phyloP scores from a whole-genome alignment of 73 alveolate species.

The Paramecium primaurelia region DNA sequence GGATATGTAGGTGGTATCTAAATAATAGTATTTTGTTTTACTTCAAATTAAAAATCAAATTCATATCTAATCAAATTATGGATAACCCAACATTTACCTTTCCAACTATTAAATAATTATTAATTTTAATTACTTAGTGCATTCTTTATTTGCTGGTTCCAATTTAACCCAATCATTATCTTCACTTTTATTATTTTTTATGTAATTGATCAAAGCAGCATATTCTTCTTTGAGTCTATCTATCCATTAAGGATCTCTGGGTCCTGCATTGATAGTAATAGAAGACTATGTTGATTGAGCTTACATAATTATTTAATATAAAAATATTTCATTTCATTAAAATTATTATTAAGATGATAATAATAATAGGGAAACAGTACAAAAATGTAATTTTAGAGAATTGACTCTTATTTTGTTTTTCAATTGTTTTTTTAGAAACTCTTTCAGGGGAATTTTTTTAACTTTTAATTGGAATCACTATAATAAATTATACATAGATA shows the following conservation, averaged over 20 bases:
- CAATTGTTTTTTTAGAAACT: not conserved
- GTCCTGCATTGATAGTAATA: slow-evolving; percentile 84
- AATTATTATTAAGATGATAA: not conserved
- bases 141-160: slow-evolving; percentile 90
- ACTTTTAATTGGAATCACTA: not conserved
- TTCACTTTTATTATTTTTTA: slow-evolving; percentile 81
- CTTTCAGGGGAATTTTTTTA: not conserved
- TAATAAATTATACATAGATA: not conserved
- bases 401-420: not conserved
- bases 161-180: slow-evolving; percentile 96
- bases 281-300: not conserved
- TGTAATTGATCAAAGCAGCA: slow-evolving; percentile 89
- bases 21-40: not conserved
- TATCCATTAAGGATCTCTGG: slow-evolving; percentile 93
- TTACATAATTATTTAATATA: not conserved
- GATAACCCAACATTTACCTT: slow-evolving; percentile 97
- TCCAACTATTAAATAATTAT: slow-evolving; percentile 62
- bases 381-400: not conserved
- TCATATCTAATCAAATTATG: slow-evolving; percentile 90
- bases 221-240: slow-evolving; percentile 96
- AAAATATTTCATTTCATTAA: not conserved
- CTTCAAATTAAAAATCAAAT: slow-evolving; percentile 92
- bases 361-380: not conserved
- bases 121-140: slow-evolving; percentile 65
- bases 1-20: slow-evolving; percentile 96